phyloP scores from a whole-genome alignment of 805 yeast genomes.

The Isabelozyma heimii region DNA sequence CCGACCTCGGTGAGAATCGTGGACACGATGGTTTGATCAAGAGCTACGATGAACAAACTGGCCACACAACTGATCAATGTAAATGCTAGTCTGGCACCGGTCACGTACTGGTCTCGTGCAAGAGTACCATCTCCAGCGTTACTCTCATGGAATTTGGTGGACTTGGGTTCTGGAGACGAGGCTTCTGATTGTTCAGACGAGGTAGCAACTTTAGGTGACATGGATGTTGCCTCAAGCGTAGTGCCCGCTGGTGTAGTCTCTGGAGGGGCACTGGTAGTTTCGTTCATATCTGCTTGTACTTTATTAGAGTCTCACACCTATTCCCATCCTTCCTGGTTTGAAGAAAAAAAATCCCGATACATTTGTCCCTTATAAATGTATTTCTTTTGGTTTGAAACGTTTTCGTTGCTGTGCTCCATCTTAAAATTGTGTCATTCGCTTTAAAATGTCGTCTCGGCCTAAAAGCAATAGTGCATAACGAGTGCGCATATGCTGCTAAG shows the following conservation, averaged over 20 bases:
- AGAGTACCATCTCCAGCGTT: constrained; percentile 43
- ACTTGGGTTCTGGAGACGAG: neutral
- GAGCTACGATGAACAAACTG: constrained; percentile 39
- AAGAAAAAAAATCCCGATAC: too few relatives aligned
- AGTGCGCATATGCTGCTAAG: neutral
- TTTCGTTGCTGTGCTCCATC: neutral
- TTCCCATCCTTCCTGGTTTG: too few relatives aligned
- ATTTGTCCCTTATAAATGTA: too few relatives aligned
- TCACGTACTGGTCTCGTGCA: constrained; percentile 32
- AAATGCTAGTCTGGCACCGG: constrained; percentile 23
- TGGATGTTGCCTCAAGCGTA: too few relatives aligned
- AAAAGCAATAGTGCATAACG: neutral
- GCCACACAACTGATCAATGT: constrained; percentile 27
- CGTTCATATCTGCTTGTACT: too few relatives aligned
- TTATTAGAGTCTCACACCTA: too few relatives aligned
- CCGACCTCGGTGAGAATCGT: constrained; percentile 52
- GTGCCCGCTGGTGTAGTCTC: too few relatives aligned
- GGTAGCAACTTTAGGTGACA: too few relatives aligned
- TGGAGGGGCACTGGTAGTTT: too few relatives aligned
- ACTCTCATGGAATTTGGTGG: constrained; percentile 25
- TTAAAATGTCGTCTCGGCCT: too few relatives aligned
- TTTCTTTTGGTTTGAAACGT: too few relatives aligned
- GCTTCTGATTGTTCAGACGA: neutral
- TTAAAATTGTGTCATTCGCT: neutral
- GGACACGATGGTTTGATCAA: constrained; percentile 60